Evolutionary conservation across 1,139 yeast species (phyloP).

Genomic region (Geotrichum carabidarum): DNA sequence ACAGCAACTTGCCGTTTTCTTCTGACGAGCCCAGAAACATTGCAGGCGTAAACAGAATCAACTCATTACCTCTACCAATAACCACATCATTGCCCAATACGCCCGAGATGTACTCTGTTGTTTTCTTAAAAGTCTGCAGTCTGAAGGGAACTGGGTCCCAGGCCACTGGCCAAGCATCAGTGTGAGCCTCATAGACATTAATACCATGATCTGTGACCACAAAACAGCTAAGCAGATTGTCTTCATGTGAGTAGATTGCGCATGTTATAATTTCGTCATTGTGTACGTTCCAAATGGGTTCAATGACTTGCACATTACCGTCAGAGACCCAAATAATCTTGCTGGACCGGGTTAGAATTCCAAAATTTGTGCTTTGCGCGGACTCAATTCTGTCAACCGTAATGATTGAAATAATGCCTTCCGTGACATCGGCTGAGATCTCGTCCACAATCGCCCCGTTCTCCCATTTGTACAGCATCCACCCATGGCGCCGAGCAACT

Average conservation of each 20-base stretch:
- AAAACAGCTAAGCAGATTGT: conserved; percentile 11
- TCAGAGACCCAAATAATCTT: conserved; percentile 25
- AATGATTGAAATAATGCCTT: conserved; percentile 18
- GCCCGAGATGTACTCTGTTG: conserved; percentile 19
- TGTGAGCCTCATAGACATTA: conserved; percentile 9
- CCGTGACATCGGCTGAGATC: conserved; percentile 25
- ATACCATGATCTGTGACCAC: conserved; percentile 18
- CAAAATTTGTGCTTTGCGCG: conserved; percentile 20
- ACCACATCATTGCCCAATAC: conserved; percentile 21
- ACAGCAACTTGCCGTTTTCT: conserved; percentile 11
- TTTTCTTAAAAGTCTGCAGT: conserved; percentile 15
- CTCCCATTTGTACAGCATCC: conserved; percentile 28
- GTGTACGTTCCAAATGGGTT: conserved; percentile 23
- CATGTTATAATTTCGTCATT: conserved; percentile 15
- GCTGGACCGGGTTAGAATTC: conserved; percentile 25
- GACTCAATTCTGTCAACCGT: conserved; percentile 15
- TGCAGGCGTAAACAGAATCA: conserved; percentile 19
- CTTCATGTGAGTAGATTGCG: conserved; percentile 13
- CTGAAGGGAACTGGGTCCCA: conserved; percentile 20
- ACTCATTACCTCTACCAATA: conserved; percentile 17
- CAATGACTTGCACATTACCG: conserved; percentile 26
- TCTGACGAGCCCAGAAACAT: conserved; percentile 20
- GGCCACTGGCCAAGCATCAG: conserved; percentile 8
- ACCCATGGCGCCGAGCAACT: conserved; percentile 25
- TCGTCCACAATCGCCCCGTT: conserved; percentile 23